A percentile compares a stretch with the other conserved stretches of the same genome.
phyloP scores from a whole-genome alignment of 2,329 filamentous ascomycete genomes.

The Trichoderma brevicompactum region DNA sequence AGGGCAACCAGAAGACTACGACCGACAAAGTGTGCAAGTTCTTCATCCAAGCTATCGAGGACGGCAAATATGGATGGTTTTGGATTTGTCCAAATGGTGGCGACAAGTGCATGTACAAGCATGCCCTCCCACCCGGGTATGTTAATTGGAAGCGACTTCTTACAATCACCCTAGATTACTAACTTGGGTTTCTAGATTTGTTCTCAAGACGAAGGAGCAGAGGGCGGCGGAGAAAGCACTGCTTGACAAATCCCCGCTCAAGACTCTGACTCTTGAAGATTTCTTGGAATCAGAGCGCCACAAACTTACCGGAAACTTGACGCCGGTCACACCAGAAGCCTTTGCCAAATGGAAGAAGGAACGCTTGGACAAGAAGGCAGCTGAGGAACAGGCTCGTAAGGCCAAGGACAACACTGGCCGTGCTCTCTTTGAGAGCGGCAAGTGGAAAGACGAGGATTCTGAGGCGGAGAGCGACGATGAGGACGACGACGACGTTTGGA shows the following conservation, averaged over 20 bases:
- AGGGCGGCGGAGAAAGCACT: conserved; percentile 92
- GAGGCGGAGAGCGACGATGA: conserved; percentile 53
- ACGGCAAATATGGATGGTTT: conserved; percentile 99
- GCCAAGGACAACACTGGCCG: conserved; percentile 95
- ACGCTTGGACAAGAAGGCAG: conserved; percentile 90
- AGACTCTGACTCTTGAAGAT: conserved; percentile 93
- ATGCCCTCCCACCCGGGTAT: conserved; percentile 91
- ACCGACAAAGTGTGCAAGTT: conserved; percentile 99
- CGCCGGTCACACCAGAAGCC: conserved; percentile 87
- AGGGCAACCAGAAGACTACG: conserved; percentile 92
- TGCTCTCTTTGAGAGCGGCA: conserved; percentile 94
- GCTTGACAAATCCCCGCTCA: conserved; percentile 92
- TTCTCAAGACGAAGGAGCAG: conserved; percentile 98
- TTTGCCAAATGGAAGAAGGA: conserved; percentile 99
- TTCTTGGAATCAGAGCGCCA: conserved; percentile 96
- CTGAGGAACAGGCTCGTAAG: conserved; percentile 85
- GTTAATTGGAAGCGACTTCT: conserved; percentile 43
- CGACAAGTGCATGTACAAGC: conserved; percentile 98
- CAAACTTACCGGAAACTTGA: conserved; percentile 88
- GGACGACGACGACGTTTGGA: conserved; percentile 64
- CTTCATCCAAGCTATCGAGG: conserved; percentile 96
- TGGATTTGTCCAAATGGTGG: conserved; percentile 97
- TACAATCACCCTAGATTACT: background rate
- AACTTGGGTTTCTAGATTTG: conserved; percentile 63
- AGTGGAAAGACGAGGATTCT: conserved; percentile 76